Conservation (phyloP, 2,329 filamentous ascomycete genomes). For the Amylocarpus encephaloides region DNA sequence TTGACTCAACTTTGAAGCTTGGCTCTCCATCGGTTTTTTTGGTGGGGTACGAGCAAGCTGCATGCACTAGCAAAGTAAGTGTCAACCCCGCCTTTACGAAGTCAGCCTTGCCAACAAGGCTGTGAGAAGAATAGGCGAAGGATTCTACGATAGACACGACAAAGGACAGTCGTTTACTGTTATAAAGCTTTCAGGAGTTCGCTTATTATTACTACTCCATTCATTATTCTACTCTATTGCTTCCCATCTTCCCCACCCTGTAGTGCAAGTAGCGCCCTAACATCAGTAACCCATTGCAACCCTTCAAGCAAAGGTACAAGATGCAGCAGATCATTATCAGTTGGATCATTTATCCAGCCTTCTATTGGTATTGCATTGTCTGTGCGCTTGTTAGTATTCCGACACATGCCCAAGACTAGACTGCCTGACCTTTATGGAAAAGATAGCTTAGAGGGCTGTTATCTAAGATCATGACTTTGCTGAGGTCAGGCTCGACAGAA, state of each 20-base stretch:
- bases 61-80: too few relatives aligned
- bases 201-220: background rate
- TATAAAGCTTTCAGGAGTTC: too few relatives aligned
- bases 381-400: constrained; percentile 35
- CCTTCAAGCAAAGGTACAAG: constrained; percentile 89
- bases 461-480: constrained; percentile 97
- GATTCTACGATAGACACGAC: background rate
- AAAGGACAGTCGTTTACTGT: too few relatives aligned
- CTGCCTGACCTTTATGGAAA: constrained; percentile 82
- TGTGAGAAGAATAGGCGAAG: background rate
- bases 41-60: too few relatives aligned
- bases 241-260: constrained; percentile 76
- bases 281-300: constrained; percentile 93
- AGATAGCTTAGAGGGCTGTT: constrained; percentile 98
- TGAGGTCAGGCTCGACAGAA: constrained; percentile 91
- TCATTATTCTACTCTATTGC: constrained; percentile 26
- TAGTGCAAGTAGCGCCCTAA: constrained; percentile 81
- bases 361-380: constrained; percentile 99
- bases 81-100: too few relatives aligned
- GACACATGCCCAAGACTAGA: constrained; percentile 1
- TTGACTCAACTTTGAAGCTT: too few relatives aligned
- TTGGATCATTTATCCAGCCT: constrained; percentile 98
- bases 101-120: background rate
- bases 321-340: constrained; percentile 90
- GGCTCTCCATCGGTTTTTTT: too few relatives aligned